Percentiles rank a stretch among this genome's conserved stretches.
phyloP scores from a whole-genome alignment of 331 rosid species.

The Phaseolus coccineus region DNA sequence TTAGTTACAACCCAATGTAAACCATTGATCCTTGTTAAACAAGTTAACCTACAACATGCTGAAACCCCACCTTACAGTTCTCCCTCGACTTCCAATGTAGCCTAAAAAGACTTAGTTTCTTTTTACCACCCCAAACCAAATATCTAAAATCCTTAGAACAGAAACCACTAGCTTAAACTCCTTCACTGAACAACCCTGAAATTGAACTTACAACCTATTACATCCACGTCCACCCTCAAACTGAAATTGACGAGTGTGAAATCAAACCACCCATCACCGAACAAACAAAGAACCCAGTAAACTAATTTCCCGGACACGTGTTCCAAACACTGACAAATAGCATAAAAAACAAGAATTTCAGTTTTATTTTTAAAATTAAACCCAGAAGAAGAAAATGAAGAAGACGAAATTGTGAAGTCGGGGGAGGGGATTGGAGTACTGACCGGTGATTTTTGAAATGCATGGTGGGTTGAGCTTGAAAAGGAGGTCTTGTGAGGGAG shows the following conservation, averaged over 20 bases:
- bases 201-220: not conserved
- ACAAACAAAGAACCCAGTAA: slow-evolving; percentile 15
- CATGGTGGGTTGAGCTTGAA: slow-evolving; percentile 51
- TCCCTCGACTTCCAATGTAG: not conserved
- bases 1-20: not conserved
- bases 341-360: not conserved
- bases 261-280: not conserved
- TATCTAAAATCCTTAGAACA: not conserved
- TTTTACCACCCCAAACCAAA: not conserved
- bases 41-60: not conserved
- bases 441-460: slow-evolving; percentile 61
- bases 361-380: not conserved
- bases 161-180: not conserved
- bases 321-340: slow-evolving; percentile 17
- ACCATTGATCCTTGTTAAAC: not conserved
- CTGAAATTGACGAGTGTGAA: not conserved
- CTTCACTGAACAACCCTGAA: not conserved
- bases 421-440: slow-evolving; percentile 36
- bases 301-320: not conserved
- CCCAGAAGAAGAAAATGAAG: not conserved
- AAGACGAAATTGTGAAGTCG: not conserved
- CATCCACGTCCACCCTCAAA: not conserved
- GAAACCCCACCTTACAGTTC: slow-evolving; percentile 1
- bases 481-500: slow-evolving; percentile 46
- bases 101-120: not conserved